Evolutionary conservation across 2,329 filamentous ascomycete genomes (phyloP).

Genomic region (Capronia epimyces): DNA sequence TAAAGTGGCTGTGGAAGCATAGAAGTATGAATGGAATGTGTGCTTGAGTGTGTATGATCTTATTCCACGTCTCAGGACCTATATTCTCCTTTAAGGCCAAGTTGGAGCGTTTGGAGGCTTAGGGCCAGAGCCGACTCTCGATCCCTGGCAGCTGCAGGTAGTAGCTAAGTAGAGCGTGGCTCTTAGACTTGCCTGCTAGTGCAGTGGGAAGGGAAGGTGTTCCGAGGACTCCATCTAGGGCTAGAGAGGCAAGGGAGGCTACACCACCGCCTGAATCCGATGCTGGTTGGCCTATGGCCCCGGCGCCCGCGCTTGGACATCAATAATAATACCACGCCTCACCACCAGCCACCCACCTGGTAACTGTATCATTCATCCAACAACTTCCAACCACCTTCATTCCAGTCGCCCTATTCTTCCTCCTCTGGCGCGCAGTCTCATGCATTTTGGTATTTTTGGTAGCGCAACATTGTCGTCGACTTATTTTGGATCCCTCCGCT

Average conservation of each 20-base stretch:
- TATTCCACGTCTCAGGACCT: too few species aligned
- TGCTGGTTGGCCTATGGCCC: too few species aligned
- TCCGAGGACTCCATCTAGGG: too few species aligned
- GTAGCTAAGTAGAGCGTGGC: neutral
- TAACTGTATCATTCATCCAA: neutral
- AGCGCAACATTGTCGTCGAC: neutral
- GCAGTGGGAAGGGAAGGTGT: neutral
- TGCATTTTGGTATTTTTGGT: neutral
- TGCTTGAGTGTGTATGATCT: neutral
- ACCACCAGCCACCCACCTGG: slow-evolving; percentile 1
- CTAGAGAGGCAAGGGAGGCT: too few species aligned
- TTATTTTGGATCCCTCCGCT: neutral
- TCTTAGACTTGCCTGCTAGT: neutral
- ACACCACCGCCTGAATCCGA: too few species aligned
- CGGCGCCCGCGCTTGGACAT: neutral
- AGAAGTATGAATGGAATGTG: neutral
- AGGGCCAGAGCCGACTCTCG: neutral
- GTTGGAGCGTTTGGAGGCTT: neutral
- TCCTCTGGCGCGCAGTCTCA: neutral
- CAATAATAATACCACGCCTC: neutral
- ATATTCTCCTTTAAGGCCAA: too few species aligned
- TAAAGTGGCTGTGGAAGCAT: neutral
- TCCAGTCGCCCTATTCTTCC: neutral
- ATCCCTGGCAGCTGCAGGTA: neutral
- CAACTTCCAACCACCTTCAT: slow-evolving; percentile 12